Base-by-base conservation (phyloP, 1,139 yeast genomes). In the Yamadazyma siamensis region DNA sequence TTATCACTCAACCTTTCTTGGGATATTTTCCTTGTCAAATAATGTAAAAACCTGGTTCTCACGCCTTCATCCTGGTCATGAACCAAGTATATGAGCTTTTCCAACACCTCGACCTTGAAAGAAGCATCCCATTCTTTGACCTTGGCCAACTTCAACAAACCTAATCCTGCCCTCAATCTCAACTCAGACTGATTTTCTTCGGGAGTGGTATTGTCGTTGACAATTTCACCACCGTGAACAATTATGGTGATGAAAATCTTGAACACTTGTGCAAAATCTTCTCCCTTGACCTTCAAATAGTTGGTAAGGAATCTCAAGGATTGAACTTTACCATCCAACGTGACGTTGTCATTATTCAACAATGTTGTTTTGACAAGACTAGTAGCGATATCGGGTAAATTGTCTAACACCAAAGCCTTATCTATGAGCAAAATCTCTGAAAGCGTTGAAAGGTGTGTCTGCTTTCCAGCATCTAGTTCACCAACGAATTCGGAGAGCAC, bases 161-260 rank as follows among this genome's bases (percentile, higher is more conserved):
- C 69, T 25, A 73, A 49, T 0, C 95, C 95, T 1, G 95, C 91
- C 16, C 64, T 67, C 7, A 84, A 60, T 40, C 95, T 68, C 25
- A 88, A 56, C 40, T 77, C 73, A 40, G 78, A 69, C 44, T 80
- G 81, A 46, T 64, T 78, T 17, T 58, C 55, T 21, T 56, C 61
- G 6, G 95, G 95, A 0, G 95, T 83, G 4, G 67, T 46, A 26
- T 64, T 63, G 15, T 67, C 66, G 16, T 72, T 65, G 3, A 80
- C 75, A 16, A 88, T 71, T 48, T 88, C 96, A n/a, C 96, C 96
- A 28, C 84, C 83, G 50, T 82, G 82, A 3, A 80, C 76, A 28
- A 88, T 75, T 20, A 84, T 61, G 2, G 89, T 76, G 24, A 75
- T 64, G 25, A 87, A 64, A 23, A 86, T 58, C 43, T 82, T 84